Conservation (phyloP, 306 rosid genomes). For the Cercis canadensis region DNA sequence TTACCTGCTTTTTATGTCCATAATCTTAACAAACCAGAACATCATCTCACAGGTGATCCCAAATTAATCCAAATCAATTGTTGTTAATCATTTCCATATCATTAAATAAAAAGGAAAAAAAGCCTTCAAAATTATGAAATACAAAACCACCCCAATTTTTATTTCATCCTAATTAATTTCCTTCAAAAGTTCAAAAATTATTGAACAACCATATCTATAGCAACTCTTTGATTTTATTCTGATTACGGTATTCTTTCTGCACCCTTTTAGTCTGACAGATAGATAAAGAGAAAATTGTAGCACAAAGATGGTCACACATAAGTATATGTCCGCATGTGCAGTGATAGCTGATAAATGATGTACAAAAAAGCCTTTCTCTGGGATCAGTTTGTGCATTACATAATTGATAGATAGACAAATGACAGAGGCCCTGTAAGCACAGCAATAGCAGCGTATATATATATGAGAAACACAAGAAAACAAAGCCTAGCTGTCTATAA, state of each 20-base stretch:
- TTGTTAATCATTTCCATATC: too few relatives aligned
- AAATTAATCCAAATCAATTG: too few relatives aligned
- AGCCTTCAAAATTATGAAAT: background rate
- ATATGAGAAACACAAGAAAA: constrained; percentile 39
- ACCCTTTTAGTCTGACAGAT: constrained; percentile 47
- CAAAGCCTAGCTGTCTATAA: constrained; percentile 35
- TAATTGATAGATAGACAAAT: constrained; percentile 48
- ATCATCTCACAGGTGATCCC: too few relatives aligned
- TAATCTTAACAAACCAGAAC: too few relatives aligned
- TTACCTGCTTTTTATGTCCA: too few relatives aligned
- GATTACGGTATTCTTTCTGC: constrained; percentile 28
- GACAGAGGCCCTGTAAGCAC: constrained; percentile 25
- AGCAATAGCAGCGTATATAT: constrained; percentile 19
- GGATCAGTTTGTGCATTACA: constrained; percentile 6
- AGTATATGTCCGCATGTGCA: constrained; percentile 33
- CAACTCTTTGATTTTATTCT: constrained; percentile 28
- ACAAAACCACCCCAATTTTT: background rate
- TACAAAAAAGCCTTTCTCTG: constrained; percentile 36
- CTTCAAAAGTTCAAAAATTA: background rate
- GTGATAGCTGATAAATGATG: constrained; percentile 43
- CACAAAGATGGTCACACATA: constrained; percentile 34
- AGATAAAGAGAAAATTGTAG: constrained; percentile 31
- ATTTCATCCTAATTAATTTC: too few relatives aligned
- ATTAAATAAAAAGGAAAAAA: background rate
- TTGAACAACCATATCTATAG: background rate